These are phyloP conservation scores for Aspergillus clavatus DNA, from an alignment of 2,329 filamentous ascomycete species.

Conservation along the genomic window DNA sequence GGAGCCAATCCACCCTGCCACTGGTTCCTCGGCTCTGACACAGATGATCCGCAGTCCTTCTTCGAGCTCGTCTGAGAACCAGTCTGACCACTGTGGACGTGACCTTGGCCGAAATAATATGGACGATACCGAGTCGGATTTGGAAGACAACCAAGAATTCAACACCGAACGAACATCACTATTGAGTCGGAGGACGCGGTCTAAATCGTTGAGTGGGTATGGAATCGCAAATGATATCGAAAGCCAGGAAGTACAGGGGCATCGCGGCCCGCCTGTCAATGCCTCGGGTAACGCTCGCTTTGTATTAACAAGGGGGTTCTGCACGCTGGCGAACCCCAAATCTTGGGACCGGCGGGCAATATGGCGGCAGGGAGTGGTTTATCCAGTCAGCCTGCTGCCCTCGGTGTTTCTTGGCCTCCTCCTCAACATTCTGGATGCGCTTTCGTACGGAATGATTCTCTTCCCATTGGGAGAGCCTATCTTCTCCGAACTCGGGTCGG, in stretches of 20 bases:
- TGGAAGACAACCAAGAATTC: constrained; percentile 12
- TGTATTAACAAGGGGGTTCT: constrained; percentile 19
- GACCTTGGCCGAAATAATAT: constrained; percentile 12
- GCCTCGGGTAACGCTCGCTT: constrained; percentile 17
- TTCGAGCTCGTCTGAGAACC: constrained; percentile 20
- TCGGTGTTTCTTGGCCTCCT: constrained; percentile 84
- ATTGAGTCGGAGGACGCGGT: constrained; percentile 24
- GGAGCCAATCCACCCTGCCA: constrained; percentile 17
- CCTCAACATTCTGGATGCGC: constrained; percentile 86
- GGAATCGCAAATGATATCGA: constrained; percentile 30
- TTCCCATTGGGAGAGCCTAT: constrained; percentile 85
- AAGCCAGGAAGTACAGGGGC: constrained; percentile 17
- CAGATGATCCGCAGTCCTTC: constrained; percentile 46
- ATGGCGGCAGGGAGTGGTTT: constrained; percentile 59
- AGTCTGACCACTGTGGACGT: constrained; percentile 6
- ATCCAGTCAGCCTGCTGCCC: constrained; percentile 68
- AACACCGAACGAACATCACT: constrained; percentile 36
- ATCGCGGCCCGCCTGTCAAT: constrained; percentile 10
- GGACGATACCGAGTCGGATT: constrained; percentile 11
- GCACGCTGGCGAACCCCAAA: constrained; percentile 55
- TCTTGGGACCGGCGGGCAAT: constrained; percentile 66
- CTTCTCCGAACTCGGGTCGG: constrained; percentile 79
- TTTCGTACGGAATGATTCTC: constrained; percentile 95
- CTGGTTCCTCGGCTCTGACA: constrained; percentile 46
- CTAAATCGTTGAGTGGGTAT: constrained; percentile 28